Percentiles rank a stretch among this genome's conserved stretches.
These are phyloP conservation scores for Taxawa tesnikishii DNA, from an alignment of 2,329 filamentous ascomycete genomes.

Conservation along the genomic window DNA sequence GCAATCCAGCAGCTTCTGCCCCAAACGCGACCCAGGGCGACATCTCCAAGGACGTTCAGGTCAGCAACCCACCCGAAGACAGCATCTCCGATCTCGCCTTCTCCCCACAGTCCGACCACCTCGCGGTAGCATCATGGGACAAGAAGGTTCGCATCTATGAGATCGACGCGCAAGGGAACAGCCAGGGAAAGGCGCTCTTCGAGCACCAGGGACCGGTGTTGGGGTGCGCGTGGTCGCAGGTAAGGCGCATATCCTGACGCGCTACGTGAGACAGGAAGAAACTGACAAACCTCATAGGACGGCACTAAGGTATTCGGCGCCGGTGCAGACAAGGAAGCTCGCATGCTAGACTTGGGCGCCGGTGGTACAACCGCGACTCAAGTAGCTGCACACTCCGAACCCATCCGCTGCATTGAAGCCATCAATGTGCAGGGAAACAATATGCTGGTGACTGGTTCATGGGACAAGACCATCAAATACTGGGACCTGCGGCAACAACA, in stretches of 20 bases:
- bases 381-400: constrained; percentile 73
- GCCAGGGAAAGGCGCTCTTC: constrained; percentile 73
- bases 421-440: constrained; percentile 50
- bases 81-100: constrained; percentile 81
- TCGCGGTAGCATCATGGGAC: constrained; percentile 92
- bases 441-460: constrained; percentile 84
- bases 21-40: constrained; percentile 72
- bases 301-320: constrained; percentile 78
- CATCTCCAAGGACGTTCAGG: constrained; percentile 73
- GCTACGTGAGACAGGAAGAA: not conserved
- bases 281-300: constrained; percentile 46
- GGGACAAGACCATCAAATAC: constrained; percentile 86
- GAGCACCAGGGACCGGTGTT: constrained; percentile 79
- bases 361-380: constrained; percentile 41
- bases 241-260: constrained; percentile 30
- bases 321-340: constrained; percentile 82
- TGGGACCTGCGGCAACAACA: constrained; percentile 63
- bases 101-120: constrained; percentile 62
- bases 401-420: constrained; percentile 64
- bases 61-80: constrained; percentile 72
- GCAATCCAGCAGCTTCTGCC: constrained; percentile 35
- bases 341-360: constrained; percentile 68
- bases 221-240: constrained; percentile 77
- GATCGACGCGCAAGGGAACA: constrained; percentile 64
- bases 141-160: constrained; percentile 97